Conservation (phyloP, 2,329 filamentous ascomycete species). For the Grosmannia huntii region DNA sequence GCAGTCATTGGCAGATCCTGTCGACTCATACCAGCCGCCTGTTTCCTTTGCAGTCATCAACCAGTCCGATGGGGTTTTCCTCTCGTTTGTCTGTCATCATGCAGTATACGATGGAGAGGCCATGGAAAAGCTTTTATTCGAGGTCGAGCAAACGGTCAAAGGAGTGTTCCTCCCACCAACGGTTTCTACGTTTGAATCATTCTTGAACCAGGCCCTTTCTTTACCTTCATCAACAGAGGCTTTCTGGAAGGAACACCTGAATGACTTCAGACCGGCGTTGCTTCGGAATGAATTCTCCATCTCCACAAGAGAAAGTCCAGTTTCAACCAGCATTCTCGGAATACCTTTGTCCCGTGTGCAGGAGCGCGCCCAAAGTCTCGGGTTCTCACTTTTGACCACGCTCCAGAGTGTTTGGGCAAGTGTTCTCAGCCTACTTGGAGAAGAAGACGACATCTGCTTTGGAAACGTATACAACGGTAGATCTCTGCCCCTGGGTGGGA, state of each 20-base stretch:
- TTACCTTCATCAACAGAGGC: constrained; percentile 34
- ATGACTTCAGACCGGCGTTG: constrained; percentile 28
- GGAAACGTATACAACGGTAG: constrained; percentile 77
- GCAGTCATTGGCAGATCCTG: constrained; percentile 20
- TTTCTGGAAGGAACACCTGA: constrained; percentile 55
- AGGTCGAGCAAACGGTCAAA: constrained; percentile 49
- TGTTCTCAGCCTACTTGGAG: constrained; percentile 43
- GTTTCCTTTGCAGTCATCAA: constrained; percentile 31
- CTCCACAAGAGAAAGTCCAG: not conserved
- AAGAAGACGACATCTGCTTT: constrained; percentile 61
- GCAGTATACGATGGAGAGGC: constrained; percentile 79
- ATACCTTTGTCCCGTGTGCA: constrained; percentile 33
- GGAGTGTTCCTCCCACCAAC: constrained; percentile 31
- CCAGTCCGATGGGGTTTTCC: constrained; percentile 17
- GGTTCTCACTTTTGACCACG: constrained; percentile 50
- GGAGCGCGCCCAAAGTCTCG: constrained; percentile 34
- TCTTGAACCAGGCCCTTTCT: constrained; percentile 46
- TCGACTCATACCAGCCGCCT: constrained; percentile 33
- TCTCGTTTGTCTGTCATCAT: constrained; percentile 55
- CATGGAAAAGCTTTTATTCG: constrained; percentile 54
- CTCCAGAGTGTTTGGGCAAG: constrained; percentile 63
- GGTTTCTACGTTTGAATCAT: constrained; percentile 43
- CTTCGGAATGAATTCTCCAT: not conserved
- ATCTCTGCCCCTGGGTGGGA: constrained; percentile 47
- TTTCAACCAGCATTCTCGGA: constrained; percentile 17